Evolutionary conservation across 164 flowering plant species (phyloP), one percentile per base, ranked within the genome.

Genomic region (Piper betle): DNA sequence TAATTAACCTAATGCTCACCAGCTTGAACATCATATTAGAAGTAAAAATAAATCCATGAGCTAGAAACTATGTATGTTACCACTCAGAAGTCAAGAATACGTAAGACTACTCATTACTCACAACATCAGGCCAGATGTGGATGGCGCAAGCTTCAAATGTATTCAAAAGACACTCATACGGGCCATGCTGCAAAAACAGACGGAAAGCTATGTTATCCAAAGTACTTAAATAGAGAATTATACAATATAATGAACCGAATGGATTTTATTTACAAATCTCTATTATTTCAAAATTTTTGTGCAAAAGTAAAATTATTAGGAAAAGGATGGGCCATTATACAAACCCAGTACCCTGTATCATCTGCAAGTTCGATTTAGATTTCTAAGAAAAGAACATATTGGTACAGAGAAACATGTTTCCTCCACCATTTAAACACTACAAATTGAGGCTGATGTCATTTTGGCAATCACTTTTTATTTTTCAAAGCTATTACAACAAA

Each of bases 81-180:
- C 15, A 10, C 57, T 8, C 16, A 54, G 37, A 54, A 18, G 57
- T 16, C 8, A 20, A 54, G 33, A 54, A 25, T 18, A 54, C 17
- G 37, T 16, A 38, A 40, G 48, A 5, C 16, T 9, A 3, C 11
- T 37, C 39, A 37, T 12, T 11, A 56, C 78, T 75, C 71, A 89
- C 98, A 86, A 84, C 67, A 11, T 76, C 74, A 64, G 96, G 97
- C 91, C 87, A 93, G 42, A 46, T 71, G 63, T 80, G 50, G 58
- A 93, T 80, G 1, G 84, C 94, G 73, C 99, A 93, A 20, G 96
- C 93, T 79, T 93, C 96, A 52, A 90, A 78, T 8, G 92, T 83
- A 68, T 93, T 90, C 56, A 87, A 63, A 3, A 86, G 62, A 72
- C 97, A 93, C 72, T 93, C 97, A 37, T 39, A 41, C 6, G 75